Conservation (phyloP, 345 rosid species). For the Populus nigra region DNA sequence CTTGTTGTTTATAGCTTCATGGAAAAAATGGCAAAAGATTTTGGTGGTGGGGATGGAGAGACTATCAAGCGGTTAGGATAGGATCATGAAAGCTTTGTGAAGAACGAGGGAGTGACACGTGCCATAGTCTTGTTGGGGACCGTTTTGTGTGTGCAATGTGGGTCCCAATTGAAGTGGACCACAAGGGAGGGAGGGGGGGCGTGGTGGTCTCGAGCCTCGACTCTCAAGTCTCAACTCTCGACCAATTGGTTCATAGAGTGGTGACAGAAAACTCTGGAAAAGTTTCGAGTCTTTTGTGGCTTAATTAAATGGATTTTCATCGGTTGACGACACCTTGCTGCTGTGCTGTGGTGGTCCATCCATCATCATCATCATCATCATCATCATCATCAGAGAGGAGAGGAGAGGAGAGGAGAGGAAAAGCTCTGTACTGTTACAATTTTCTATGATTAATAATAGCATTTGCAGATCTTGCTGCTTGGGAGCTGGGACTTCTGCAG, state of each 20-base stretch:
- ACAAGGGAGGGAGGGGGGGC: background rate
- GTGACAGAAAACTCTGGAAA: slow-evolving; percentile 21
- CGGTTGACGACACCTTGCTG: slow-evolving; percentile 12
- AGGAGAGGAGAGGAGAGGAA: background rate
- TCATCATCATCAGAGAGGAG: background rate
- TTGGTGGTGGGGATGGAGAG: slow-evolving; percentile 3
- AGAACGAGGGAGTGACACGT: slow-evolving; percentile 18
- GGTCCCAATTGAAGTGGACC: slow-evolving; percentile 23
- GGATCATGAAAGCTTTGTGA: slow-evolving; percentile 16
- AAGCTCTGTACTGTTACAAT: background rate
- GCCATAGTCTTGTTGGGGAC: slow-evolving; percentile 12
- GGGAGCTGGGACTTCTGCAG: too few relatives aligned
- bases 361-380: background rate
- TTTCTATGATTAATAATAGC: too few relatives aligned
- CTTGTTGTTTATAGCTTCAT: background rate
- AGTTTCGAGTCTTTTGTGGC: slow-evolving; percentile 10
- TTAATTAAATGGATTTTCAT: slow-evolving; percentile 20
- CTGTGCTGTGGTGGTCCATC: slow-evolving; percentile 12
- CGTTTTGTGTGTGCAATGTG: background rate
- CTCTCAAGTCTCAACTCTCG: background rate
- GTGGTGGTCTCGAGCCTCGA: slow-evolving; percentile 3
- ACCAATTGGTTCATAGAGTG: background rate
- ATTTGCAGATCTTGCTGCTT: too few relatives aligned
- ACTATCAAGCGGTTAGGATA: slow-evolving; percentile 27
- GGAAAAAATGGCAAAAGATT: background rate